These are phyloP conservation scores for Macaranga tanarius DNA, from an alignment of 441 rosid genomes.

Conservation along the genomic window DNA sequence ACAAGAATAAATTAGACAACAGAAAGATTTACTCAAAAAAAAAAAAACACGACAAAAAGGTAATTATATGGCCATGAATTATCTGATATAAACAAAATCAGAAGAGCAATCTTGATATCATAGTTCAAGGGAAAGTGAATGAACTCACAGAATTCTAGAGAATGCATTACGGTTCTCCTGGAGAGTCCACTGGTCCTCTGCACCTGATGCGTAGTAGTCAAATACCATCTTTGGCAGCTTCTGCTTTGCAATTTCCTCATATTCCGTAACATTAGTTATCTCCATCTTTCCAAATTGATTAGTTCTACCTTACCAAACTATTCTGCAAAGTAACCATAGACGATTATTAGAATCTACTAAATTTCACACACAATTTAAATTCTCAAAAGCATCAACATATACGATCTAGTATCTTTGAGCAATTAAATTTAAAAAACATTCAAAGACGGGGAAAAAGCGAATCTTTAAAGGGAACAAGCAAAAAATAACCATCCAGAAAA, in stretches of 20 bases:
- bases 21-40: neutral
- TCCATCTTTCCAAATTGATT: conserved; percentile 51
- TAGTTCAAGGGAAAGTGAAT: neutral
- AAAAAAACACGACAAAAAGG: neutral
- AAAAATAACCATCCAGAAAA: neutral
- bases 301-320: neutral
- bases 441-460: too few relatives aligned
- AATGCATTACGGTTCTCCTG: conserved; percentile 80
- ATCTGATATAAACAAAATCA: neutral
- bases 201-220: conserved; percentile 95
- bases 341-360: conserved; percentile 1
- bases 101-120: neutral
- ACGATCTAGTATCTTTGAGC: neutral
- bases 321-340: conserved; percentile 7
- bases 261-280: conserved; percentile 87
- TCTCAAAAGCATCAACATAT: conserved; percentile 3
- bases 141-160: conserved; percentile 78
- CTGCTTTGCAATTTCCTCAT: conserved; percentile 78
- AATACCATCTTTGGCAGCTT: conserved; percentile 92
- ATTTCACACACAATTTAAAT: neutral
- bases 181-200: conserved; percentile 96
- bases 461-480: neutral
- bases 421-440: too few relatives aligned
- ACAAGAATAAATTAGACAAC: neutral
- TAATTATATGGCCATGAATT: neutral